These are phyloP conservation scores for Kingdonia uniflora DNA, from an alignment of 164 flowering plant genomes.

Conservation along the genomic window DNA sequence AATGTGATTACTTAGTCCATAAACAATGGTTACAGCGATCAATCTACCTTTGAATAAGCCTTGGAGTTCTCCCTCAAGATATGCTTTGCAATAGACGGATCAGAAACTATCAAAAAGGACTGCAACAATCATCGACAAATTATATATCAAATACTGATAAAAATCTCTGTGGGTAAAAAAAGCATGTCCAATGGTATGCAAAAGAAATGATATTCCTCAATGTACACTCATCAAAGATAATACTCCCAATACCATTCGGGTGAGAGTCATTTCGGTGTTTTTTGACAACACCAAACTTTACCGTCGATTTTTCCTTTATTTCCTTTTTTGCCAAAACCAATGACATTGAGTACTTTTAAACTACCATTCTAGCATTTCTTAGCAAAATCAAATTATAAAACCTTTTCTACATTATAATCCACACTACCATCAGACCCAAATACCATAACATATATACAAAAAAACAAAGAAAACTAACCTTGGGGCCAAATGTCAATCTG, in stretches of 20 bases:
- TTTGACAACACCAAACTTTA: too few relatives aligned
- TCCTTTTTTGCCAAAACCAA: too few relatives aligned
- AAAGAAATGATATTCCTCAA: too few relatives aligned
- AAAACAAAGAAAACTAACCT: constrained; percentile 43
- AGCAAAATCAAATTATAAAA: neutral
- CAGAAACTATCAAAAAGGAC: constrained; percentile 93
- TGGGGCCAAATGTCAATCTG: constrained; percentile 84
- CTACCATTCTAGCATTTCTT: neutral
- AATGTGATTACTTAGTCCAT: neutral
- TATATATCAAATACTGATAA: constrained; percentile 2
- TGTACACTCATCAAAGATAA: too few relatives aligned
- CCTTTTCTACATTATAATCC: too few relatives aligned
- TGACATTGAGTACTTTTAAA: neutral
- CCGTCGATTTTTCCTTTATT: too few relatives aligned
- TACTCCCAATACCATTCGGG: too few relatives aligned
- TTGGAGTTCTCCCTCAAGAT: constrained; percentile 81
- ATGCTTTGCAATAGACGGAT: constrained; percentile 85
- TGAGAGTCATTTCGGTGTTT: too few relatives aligned
- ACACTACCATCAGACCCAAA: too few relatives aligned
- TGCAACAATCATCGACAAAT: constrained; percentile 29
- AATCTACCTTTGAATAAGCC: constrained; percentile 80
- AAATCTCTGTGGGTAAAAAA: neutral
- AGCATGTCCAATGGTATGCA: too few relatives aligned
- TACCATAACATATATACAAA: too few relatives aligned
- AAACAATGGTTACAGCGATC: neutral